Base-by-base conservation (phyloP, 2,329 filamentous ascomycete species). In the Cercospora beticola region DNA sequence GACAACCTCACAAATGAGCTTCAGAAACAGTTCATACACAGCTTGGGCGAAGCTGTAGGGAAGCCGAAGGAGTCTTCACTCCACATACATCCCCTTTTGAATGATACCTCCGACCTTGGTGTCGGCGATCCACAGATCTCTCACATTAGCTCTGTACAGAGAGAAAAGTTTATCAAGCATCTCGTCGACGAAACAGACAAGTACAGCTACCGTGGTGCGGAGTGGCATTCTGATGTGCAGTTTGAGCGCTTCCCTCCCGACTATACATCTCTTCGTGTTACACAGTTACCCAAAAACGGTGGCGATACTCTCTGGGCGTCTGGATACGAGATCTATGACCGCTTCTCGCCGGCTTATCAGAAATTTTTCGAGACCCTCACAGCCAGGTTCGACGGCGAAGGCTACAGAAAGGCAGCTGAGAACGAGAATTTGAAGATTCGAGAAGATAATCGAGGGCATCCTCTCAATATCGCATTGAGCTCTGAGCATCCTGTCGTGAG, bases 321-420 rank as follows among this genome's bases (percentile, higher is more conserved):
- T 0, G 88, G 87, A 0, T 90, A 90, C 74, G 88, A 90, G 72
- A 78, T 90, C 18, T 91, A 89, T 74, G 88, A 91, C 74, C 84
- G 87, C 21, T 82, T 91, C 68, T 88, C 85, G 3, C 78, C 81
- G 1, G 80, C 85, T 0, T 85, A 86, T 58, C 86, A 86, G 65
- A 79, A 79, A 28, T 89, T 90, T 77, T 81, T 90, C 46, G 87
- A 90, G 66, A 77, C 78, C 0, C 78, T 90, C 5, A 89, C 86
- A 0, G 88, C 84, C 2, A 87, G 85, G 0, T 86, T 75, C 65
- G 61, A 61, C 30, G 68, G 72, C 3, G 68, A 72, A 2, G 72
- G 71, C 23, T 76, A 75, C 43, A 82, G 82, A 74, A 75, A 80
- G 1, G 67, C 65, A 21, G 70, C 72, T 9, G 62, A 68, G 6